Evolutionary conservation across 2,329 filamentous ascomycete species (phyloP).

Genomic region (Arthrinium puccinioides): DNA sequence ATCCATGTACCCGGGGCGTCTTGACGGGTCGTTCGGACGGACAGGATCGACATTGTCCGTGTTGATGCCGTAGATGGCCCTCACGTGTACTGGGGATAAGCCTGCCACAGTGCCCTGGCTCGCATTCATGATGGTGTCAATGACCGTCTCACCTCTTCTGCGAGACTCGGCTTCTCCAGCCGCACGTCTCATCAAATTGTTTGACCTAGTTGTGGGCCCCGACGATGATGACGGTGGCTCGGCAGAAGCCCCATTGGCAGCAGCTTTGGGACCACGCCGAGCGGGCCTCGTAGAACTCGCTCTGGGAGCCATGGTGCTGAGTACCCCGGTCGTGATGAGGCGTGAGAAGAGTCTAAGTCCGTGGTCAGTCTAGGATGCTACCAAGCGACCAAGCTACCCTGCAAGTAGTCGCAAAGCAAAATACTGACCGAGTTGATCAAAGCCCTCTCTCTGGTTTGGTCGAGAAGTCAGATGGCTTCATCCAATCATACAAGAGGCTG

Average conservation of each 20-base stretch:
- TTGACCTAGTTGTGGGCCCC: too few relatives aligned
- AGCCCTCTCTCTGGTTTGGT: too few relatives aligned
- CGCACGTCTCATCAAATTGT: neutral
- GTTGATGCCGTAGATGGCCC: conserved; percentile 1
- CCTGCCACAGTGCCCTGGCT: neutral
- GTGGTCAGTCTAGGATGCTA: too few relatives aligned
- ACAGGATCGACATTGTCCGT: neutral
- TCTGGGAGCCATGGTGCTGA: conserved; percentile 1
- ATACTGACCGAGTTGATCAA: too few relatives aligned
- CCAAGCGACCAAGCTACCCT: too few relatives aligned
- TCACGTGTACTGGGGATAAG: neutral
- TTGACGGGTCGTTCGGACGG: neutral
- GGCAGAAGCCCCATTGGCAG: too few relatives aligned
- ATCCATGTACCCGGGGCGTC: neutral
- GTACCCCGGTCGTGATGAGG: too few relatives aligned
- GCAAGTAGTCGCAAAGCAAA: too few relatives aligned
- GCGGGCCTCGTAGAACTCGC: neutral
- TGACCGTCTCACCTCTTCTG: conserved; percentile 2
- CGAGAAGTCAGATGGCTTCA: too few relatives aligned
- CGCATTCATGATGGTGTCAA: conserved; percentile 1
- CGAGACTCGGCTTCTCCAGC: conserved; percentile 1
- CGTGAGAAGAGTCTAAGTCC: too few relatives aligned
- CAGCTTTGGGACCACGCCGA: neutral
- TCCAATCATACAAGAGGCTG: too few relatives aligned
- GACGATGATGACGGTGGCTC: too few relatives aligned